Conservation (phyloP, 257 asterid species). For the Echites panduratus region DNA sequence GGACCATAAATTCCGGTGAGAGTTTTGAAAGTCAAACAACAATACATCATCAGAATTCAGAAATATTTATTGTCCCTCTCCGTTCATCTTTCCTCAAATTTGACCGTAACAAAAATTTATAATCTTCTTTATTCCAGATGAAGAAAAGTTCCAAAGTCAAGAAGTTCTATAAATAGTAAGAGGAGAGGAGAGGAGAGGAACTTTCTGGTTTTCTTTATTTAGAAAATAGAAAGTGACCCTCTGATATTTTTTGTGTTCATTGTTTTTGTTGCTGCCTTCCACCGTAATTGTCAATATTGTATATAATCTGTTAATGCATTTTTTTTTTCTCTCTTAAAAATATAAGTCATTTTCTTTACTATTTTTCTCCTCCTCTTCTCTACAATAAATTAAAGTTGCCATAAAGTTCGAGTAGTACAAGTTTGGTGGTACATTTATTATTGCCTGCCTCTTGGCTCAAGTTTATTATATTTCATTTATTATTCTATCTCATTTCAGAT, state of each 20-base stretch:
- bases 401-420: background rate
- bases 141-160: constrained; percentile 1
- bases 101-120: too few species aligned
- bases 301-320: too few species aligned
- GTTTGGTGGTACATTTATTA: background rate
- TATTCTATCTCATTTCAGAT: too few species aligned
- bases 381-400: background rate
- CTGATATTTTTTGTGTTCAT: background rate
- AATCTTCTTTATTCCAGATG: background rate
- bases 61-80: background rate
- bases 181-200: too few species aligned
- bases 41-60: background rate
- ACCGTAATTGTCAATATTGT: too few species aligned
- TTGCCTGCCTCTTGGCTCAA: background rate
- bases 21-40: too few species aligned
- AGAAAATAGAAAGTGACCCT: background rate
- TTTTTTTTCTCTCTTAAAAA: too few species aligned
- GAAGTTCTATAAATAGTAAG: background rate
- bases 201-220: background rate
- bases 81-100: too few species aligned
- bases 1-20: too few species aligned
- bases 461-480: too few species aligned
- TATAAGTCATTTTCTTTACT: background rate
- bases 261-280: background rate
- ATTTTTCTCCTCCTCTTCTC: background rate